Conservation (phyloP, 2,329 filamentous ascomycete genomes). For the Aspergillus sp. region DNA sequence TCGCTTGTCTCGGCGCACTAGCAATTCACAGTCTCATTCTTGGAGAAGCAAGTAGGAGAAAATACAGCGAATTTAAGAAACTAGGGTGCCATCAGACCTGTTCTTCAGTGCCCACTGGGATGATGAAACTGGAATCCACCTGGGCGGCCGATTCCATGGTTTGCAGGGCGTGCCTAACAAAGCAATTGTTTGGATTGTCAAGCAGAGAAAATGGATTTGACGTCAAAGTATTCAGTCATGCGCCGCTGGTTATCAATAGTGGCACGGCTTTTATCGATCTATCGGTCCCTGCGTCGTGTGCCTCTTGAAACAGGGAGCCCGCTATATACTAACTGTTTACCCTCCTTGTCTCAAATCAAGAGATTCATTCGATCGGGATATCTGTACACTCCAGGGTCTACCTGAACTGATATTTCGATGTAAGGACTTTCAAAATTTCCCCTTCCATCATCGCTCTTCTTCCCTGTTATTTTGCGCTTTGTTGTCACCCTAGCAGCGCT, state of each 20-base stretch:
- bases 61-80: background rate
- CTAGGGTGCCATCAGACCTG: background rate
- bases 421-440: conserved; percentile 11
- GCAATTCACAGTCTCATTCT: background rate
- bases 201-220: conserved; percentile 4
- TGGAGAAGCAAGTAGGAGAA: background rate
- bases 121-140: conserved; percentile 2
- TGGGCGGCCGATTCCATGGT: background rate
- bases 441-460: conserved; percentile 4
- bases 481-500: background rate
- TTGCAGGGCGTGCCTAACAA: background rate
- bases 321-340: background rate
- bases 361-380: background rate
- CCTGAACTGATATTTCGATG: conserved; percentile 16
- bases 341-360: background rate
- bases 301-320: conserved; percentile 5
- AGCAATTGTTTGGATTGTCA: conserved; percentile 3
- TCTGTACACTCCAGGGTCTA: conserved; percentile 10
- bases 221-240: conserved; percentile 1
- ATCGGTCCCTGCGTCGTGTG: conserved; percentile 6
- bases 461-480: conserved; percentile 1
- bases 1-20: background rate
- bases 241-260: background rate
- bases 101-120: background rate
- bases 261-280: background rate